These are phyloP conservation scores for Rusavskia elegans DNA, from an alignment of 495 filamentous ascomycete genomes.

Conservation along the genomic window DNA sequence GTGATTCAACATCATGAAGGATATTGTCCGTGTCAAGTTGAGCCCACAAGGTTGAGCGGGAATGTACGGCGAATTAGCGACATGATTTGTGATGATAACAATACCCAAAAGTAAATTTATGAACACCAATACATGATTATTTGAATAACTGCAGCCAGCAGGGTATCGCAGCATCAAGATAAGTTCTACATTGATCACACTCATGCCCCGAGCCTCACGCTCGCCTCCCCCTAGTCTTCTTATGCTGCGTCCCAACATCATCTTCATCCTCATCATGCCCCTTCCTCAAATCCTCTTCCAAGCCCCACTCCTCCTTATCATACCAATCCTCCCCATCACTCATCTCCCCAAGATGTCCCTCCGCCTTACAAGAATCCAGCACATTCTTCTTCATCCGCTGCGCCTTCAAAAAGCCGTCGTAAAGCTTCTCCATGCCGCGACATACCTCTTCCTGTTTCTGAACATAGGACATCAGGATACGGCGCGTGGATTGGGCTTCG, in stretches of 20 bases:
- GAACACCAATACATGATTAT: too few species aligned
- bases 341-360: slow-evolving; percentile 72
- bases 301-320: slow-evolving; percentile 73
- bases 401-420: slow-evolving; percentile 58
- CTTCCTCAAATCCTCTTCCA: slow-evolving; percentile 76
- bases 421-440: slow-evolving; percentile 59
- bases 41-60: neutral
- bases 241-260: slow-evolving; percentile 52
- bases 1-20: neutral
- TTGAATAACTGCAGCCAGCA: neutral
- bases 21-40: neutral
- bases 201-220: neutral
- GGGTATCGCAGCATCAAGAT: neutral
- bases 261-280: slow-evolving; percentile 85
- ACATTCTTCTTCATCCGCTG: slow-evolving; percentile 66
- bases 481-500: slow-evolving; percentile 82
- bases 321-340: slow-evolving; percentile 96
- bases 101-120: too few species aligned
- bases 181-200: neutral
- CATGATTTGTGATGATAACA: too few species aligned
- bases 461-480: slow-evolving; percentile 67
- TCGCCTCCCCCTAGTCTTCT: slow-evolving; percentile 56
- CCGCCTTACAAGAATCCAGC: slow-evolving; percentile 74
- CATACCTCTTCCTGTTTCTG: slow-evolving; percentile 94
- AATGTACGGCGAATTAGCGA: too few species aligned